Percentiles rank a stretch among this genome's conserved stretches.
Conservation (phyloP, 1,284 basidiomycete genomes). For the Albatrellus sp. region DNA sequence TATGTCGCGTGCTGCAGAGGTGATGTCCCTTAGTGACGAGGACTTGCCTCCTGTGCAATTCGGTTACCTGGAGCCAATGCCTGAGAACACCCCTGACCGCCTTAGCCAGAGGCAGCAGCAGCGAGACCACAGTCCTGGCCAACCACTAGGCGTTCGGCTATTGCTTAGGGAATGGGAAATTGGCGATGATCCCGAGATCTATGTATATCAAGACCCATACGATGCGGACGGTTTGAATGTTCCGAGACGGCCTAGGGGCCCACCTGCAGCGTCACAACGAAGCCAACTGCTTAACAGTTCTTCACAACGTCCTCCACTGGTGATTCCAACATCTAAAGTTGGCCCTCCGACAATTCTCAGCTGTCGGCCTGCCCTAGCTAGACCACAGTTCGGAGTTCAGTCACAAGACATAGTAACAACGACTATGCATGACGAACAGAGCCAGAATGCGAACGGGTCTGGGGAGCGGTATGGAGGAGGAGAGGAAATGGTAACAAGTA, state of each 20-base stretch:
- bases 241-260: constrained; percentile 12
- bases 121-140: constrained; percentile 10
- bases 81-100: constrained; percentile 17
- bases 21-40: constrained; percentile 34
- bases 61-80: constrained; percentile 43
- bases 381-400: background rate
- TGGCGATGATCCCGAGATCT: constrained; percentile 36
- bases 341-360: constrained; percentile 11
- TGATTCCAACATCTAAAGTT: constrained; percentile 17
- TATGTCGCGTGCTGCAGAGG: constrained; percentile 34
- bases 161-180: constrained; percentile 57
- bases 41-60: constrained; percentile 45
- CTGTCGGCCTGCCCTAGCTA: constrained; percentile 2
- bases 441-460: constrained; percentile 2
- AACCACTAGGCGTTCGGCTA: constrained; percentile 43
- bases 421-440: constrained; percentile 11
- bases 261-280: background rate
- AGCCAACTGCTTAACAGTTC: background rate
- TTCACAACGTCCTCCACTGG: constrained; percentile 20
- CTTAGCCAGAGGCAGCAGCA: constrained; percentile 2
- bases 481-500: constrained; percentile 41
- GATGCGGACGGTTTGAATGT: constrained; percentile 13
- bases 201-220: constrained; percentile 45
- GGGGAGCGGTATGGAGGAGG: constrained; percentile 16
- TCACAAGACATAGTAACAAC: background rate